A percentile compares a stretch with the other conserved stretches of the same genome.
These are phyloP conservation scores for Lophium mytilinum DNA, from an alignment of 495 filamentous ascomycete species.

Conservation along the genomic window DNA sequence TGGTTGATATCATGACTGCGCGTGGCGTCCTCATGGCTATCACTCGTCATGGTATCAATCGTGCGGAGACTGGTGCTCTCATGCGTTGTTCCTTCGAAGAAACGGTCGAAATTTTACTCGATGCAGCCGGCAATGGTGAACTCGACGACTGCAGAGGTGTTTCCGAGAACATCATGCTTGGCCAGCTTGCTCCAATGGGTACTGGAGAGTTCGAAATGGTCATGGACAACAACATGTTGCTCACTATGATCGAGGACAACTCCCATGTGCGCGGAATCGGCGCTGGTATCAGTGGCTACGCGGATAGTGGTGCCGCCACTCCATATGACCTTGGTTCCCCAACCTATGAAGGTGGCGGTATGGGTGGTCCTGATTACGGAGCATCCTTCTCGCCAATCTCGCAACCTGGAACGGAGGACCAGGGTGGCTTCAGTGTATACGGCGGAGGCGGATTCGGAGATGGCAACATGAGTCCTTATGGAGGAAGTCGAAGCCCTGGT, in stretches of 20 bases:
- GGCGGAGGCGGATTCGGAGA: constrained; percentile 38
- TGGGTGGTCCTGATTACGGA: constrained; percentile 68
- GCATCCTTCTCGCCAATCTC: constrained; percentile 87
- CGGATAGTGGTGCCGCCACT: constrained; percentile 76
- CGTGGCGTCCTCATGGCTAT: constrained; percentile 89
- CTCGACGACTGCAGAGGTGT: constrained; percentile 96
- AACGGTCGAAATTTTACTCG: constrained; percentile 94
- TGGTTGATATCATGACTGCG: constrained; percentile 97
- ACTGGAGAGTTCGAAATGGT: constrained; percentile 91
- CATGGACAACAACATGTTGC: constrained; percentile 88
- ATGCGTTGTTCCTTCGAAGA: constrained; percentile 99
- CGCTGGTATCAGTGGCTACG: constrained; percentile 59
- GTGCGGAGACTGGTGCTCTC: constrained; percentile 91
- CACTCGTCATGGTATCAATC: constrained; percentile 96
- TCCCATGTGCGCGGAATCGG: constrained; percentile 65
- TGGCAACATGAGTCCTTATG: constrained; percentile 61
- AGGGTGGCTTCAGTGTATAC: constrained; percentile 61
- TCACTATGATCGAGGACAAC: constrained; percentile 88
- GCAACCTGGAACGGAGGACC: constrained; percentile 58
- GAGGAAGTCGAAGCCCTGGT: constrained; percentile 57
- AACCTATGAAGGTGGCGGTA: constrained; percentile 61
- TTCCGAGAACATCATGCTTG: constrained; percentile 97
- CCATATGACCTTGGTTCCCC: constrained; percentile 92
- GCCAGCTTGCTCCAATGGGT: constrained; percentile 90
- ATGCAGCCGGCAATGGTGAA: constrained; percentile 88